Evolutionary conservation across 2,329 filamentous ascomycete species (phyloP), one percentile per base, ranked within the genome.

Genomic region (Penicillium palitans): DNA sequence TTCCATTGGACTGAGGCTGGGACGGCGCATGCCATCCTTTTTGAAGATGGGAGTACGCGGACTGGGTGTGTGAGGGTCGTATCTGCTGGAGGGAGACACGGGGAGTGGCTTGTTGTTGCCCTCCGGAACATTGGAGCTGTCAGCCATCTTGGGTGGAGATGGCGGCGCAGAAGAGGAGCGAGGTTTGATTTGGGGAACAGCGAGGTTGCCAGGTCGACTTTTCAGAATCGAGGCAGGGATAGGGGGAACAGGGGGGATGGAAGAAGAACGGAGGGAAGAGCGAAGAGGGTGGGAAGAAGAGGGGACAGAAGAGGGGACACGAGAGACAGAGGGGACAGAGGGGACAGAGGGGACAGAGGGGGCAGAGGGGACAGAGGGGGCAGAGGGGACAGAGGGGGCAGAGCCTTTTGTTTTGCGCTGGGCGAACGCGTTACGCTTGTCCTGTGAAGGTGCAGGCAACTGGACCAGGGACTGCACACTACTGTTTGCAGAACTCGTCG

Each of bases 91-190:
- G 0, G 41, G 52, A 9, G 52, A 54, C 42, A 48, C 6, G 8
- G 42, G 52, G 33, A 54, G 52, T 21, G 42, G 42, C 42, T 54
- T 54, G 42, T 54, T 54, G 24, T 25, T 44, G 33, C 51, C 41
- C 24, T 17, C 41, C 31, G 25, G 25, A 24, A 19, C n/a, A n/a
- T 39, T 17, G 6, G 10, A 6, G 13, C 17, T n/a, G 6, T 40
- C 25, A 21, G 17, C 42, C 52, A 54, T 48, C 42, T 47, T 54
- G 5, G 52, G 42, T 24, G 52, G 41, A 13, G 52, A 48, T 48
- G 52, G 44, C 4, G 33, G 52, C 13, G 52, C 41, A 13, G 52
- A 48, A n/a, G 3, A 24, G 6, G 33, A 48, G 3, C 42, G 52
- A 21, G 21, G 24, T 21, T 46, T 27, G n/a, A 27, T 2, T 25